Base-by-base conservation (phyloP, 345 rosid species). In the Garcia nutans region DNA sequence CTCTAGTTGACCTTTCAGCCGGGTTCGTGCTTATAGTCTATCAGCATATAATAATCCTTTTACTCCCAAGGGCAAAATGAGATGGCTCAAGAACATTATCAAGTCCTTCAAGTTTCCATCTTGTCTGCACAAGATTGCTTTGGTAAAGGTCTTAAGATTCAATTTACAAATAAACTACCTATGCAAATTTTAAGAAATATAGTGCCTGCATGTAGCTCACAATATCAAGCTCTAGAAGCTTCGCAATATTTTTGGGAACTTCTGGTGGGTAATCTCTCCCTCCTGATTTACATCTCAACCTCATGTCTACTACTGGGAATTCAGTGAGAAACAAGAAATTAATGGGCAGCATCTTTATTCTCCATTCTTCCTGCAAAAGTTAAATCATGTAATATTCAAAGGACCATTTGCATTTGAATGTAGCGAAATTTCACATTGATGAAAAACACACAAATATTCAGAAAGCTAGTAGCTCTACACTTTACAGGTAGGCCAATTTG, bases 41-140 rank as follows among this genome's bases (percentile, higher is more conserved):
- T 87, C 91, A 2, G 94, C 88, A 31, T 88, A 93, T 62, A 95
- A 74, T 42, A 84, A 78, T 79, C 99, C 97, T 76, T 84, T 90
- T 7, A 93, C 97, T 55, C 79, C 79, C 80, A 10, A 95, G 86
- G 8, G 84, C 79, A 79, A 93, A 93, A 22, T 89, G 86, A 52
- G 93, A 88, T 0, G 94, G 97, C 71, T 90, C 74, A 59, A 87
- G 70, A 70, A 79, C 76, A 74, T 72, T 75, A 74, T 88, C 85
- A 63, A 95, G 97, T 73, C 97, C 97, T 79, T 83, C 69, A 74
- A 95, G 92, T 85, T 90, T 87, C 97, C 99, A 95, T 76, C 97
- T 88, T 70, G 80, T 85, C 96, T 92, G 82, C 75, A 77, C 75
- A 80, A 72, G n/a, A 60, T 73, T 17, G 49, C 54, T 78, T 78